phyloP scores from a whole-genome alignment of 2,329 filamentous ascomycete species.

The Epicoccum nigrum region DNA sequence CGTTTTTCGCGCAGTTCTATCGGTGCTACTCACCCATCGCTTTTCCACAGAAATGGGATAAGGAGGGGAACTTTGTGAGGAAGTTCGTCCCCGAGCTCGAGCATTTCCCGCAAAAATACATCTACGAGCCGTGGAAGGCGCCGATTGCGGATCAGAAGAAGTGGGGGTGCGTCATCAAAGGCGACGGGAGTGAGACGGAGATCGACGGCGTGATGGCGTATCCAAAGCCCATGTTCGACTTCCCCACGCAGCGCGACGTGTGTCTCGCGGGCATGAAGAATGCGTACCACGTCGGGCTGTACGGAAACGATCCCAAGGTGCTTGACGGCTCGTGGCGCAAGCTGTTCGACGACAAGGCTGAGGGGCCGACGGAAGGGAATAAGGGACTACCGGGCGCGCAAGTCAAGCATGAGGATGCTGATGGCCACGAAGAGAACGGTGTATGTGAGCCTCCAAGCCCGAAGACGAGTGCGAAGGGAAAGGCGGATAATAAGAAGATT shows the following conservation, averaged over 20 bases:
- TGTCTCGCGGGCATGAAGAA: conserved; percentile 74
- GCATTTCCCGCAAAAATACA: conserved; percentile 68
- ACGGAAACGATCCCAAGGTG: conserved; percentile 68
- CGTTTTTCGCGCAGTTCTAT: conserved; percentile 76
- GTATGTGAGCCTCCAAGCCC: conserved; percentile 14
- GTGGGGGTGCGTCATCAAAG: conserved; percentile 67
- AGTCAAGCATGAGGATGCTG: conserved; percentile 34
- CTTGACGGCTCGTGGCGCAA: conserved; percentile 65
- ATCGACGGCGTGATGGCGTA: conserved; percentile 60
- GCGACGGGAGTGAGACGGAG: conserved; percentile 43
- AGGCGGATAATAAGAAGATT: conserved; percentile 67
- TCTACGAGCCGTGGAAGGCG: conserved; percentile 82
- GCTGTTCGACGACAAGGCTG: conserved; percentile 55
- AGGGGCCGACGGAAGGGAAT: conserved; percentile 52
- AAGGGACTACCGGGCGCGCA: conserved; percentile 50
- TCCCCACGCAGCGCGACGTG: conserved; percentile 63
- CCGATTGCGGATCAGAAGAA: conserved; percentile 70
- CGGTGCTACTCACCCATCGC: conserved; percentile 73
- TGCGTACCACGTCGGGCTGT: conserved; percentile 69
- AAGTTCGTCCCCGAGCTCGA: conserved; percentile 71
- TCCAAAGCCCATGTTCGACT: conserved; percentile 80
- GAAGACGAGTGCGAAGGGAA: conserved; percentile 23
- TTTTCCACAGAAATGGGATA: conserved; percentile 79
- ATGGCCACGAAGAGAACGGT: conserved; percentile 22
- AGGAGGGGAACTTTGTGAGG: conserved; percentile 67